Base-by-base conservation (phyloP, 352 stramenopile species). In the Phytophthora pseudosyringae region DNA sequence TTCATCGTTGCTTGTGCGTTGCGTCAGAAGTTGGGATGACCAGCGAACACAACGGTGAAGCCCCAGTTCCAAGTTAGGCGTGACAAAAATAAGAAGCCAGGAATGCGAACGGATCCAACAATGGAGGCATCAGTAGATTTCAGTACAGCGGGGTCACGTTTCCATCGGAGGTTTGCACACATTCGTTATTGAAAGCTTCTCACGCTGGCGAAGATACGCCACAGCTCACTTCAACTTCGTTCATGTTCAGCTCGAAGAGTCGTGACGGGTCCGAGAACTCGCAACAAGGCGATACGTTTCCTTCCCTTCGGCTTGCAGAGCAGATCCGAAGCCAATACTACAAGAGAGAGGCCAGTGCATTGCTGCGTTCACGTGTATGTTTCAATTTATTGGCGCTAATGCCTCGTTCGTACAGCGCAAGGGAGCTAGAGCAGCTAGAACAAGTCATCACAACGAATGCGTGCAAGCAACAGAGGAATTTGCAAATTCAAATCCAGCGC, bases 361-460 rank as follows among this genome's bases (percentile, higher is more conserved):
- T 28, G 40, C 38, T 44, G 9, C n/a, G 13, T 25, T 15, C n/a
- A 2, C n/a, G 35, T 40, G 12, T n/a, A 8, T n/a, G 35, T 40
- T 9, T 25, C 5, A 25, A 25, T 56, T 9, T 59, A 1, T 60
- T 64, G 32, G 16, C 7, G 9, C 41, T 40, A 40, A 32, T 5
- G 33, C 9, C 3, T 48, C 7, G 5, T 48, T 9, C 12, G 9
- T 28, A 83, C 73, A 56, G 74, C 29, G 6, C 79, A 15, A 65
- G 70, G 0, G 72, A 75, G 59, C 61, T 86, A 11, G 69, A 83
- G 61, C 53, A 58, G 40, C 49, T 81, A 9, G 73, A 88, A 33
- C 45, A 60, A 10, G 39, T 66, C 25, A 67, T 76, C 46, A 40
- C 61, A 3, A 73, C 66, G 1, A 57, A 54, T 11, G 68, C 48